Base-by-base conservation (phyloP, 2,329 filamentous ascomycete species). In the Saccharata proteae region DNA sequence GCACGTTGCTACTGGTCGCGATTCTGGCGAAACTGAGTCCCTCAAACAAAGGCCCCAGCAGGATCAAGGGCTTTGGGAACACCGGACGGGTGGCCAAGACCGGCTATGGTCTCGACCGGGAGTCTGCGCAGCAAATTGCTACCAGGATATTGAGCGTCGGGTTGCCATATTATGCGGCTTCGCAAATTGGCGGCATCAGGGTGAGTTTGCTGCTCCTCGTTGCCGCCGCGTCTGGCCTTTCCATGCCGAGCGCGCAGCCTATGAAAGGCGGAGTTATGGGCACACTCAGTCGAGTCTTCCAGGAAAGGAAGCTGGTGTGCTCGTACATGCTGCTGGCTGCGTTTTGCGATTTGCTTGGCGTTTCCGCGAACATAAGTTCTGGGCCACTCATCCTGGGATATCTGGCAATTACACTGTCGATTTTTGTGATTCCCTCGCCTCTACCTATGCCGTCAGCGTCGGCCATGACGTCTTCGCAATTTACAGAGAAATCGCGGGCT, bases 101-200 rank as follows among this genome's bases (percentile, higher is more conserved):
- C n/a, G n/a, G n/a, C n/a, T n/a, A n/a, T n/a, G n/a, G n/a, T n/a
- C n/a, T 29, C 28, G 22, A 26, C 26, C 11, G 18, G 19, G 21
- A 28, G 25, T 26, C 14, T 20, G 39, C 28, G 35, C 11, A 35
- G 27, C 27, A 35, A 21, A 46, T 54, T 12, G 29, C 53, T 11
- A 41, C 48, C 12, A 59, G 54, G 29, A 43, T 56, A n/a, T 35
- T 57, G 17, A 55, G 61, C 12, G 44, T 69, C 14, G 49, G 58
- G 3, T 43, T 75, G 17, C 71, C 71, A 1, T 67, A 71, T 42
- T 74, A 70, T 43, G 66, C 70, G 6, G 49, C 65, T 0, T 55
- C 70, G 39, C 62, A 71, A 35, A 47, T 74, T 9, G 71, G 69
- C 6, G 68, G 65, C 9, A 58, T 64, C 35, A 54, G 65, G 32